Conservation (phyloP, 2,329 filamentous ascomycete genomes). For the Trichoderma breve region DNA sequence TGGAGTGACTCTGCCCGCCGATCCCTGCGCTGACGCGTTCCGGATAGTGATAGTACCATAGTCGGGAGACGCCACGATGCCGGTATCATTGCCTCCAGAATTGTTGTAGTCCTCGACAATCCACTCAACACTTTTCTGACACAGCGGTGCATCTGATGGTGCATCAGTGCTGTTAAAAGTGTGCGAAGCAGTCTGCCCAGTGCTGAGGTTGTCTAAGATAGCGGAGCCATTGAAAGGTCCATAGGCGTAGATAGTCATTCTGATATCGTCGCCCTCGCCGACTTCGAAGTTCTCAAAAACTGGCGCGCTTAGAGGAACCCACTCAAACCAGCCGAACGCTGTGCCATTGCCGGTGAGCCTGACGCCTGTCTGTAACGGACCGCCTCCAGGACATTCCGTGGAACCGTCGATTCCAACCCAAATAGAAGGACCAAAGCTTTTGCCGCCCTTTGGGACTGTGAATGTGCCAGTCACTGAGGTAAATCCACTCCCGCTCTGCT, state of each 20-base stretch:
- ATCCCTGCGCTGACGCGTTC: constrained; percentile 26
- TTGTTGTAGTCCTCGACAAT: constrained; percentile 52
- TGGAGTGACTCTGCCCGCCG: constrained; percentile 24
- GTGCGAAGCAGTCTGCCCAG: constrained; percentile 51
- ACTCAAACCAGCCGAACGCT: constrained; percentile 44
- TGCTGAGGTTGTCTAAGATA: constrained; percentile 47
- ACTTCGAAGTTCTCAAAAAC: constrained; percentile 37
- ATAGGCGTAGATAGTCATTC: constrained; percentile 31
- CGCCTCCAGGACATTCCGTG: constrained; percentile 33
- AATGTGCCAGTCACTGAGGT: constrained; percentile 32
- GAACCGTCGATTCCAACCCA: constrained; percentile 52
- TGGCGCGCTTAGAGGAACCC: constrained; percentile 44
- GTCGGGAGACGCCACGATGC: constrained; percentile 31
- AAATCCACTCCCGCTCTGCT: constrained; percentile 29
- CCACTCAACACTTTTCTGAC: constrained; percentile 60
- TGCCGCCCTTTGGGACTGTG: constrained; percentile 28
- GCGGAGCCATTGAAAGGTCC: constrained; percentile 29
- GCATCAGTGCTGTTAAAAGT: constrained; percentile 44
- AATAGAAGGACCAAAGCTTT: constrained; percentile 30
- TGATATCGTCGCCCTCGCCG: constrained; percentile 32
- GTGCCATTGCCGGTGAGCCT: constrained; percentile 38
- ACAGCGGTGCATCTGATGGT: constrained; percentile 44
- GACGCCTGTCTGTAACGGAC: constrained; percentile 44
- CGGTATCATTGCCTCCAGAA: constrained; percentile 18
- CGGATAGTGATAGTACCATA: constrained; percentile 33